Evolutionary conservation across 1,284 basidiomycete species (phyloP).

Genomic region (Wolfiporia cocos): DNA sequence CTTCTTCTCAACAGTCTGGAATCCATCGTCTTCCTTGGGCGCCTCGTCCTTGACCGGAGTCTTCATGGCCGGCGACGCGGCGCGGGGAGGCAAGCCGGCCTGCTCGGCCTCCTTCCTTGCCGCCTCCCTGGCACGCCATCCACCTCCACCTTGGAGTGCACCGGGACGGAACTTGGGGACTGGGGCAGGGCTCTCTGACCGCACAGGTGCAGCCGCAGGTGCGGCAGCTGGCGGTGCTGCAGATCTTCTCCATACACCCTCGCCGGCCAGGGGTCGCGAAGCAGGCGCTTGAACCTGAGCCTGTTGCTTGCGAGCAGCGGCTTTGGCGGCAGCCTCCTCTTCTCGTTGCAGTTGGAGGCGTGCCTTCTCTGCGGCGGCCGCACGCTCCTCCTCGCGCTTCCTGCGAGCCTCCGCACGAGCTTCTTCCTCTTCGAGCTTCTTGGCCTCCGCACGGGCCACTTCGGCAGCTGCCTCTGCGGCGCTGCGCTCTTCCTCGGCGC

Average conservation of each 20-base stretch:
- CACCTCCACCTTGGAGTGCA: conserved; percentile 31
- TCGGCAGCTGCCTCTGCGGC: conserved; percentile 47
- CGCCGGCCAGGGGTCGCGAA: conserved; percentile 11
- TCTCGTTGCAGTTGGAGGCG: conserved; percentile 67
- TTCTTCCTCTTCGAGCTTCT: conserved; percentile 59
- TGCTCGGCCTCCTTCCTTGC: conserved; percentile 30
- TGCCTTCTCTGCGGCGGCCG: conserved; percentile 50
- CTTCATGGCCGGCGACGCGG: conserved; percentile 31
- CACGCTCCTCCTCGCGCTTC: conserved; percentile 64
- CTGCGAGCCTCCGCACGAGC: conserved; percentile 45
- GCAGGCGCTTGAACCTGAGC: conserved; percentile 16
- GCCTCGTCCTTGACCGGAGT: conserved; percentile 33
- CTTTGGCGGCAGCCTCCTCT: conserved; percentile 64
- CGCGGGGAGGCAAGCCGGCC: conserved; percentile 25
- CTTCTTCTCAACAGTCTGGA: conserved; percentile 51
- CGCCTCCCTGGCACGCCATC: conserved; percentile 52
- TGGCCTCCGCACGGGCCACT: conserved; percentile 43
- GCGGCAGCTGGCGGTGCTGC: conserved; percentile 7
- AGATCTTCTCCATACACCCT: conserved; percentile 33
- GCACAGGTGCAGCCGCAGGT: conserved; percentile 25
- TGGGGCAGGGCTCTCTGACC: conserved; percentile 45
- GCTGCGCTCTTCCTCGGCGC: conserved; percentile 46
- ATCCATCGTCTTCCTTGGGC: conserved; percentile 61
- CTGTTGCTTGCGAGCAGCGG: conserved; percentile 23
- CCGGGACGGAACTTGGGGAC: conserved; percentile 43